Conservation (phyloP, 345 rosid species). For the Turritis glabra region DNA sequence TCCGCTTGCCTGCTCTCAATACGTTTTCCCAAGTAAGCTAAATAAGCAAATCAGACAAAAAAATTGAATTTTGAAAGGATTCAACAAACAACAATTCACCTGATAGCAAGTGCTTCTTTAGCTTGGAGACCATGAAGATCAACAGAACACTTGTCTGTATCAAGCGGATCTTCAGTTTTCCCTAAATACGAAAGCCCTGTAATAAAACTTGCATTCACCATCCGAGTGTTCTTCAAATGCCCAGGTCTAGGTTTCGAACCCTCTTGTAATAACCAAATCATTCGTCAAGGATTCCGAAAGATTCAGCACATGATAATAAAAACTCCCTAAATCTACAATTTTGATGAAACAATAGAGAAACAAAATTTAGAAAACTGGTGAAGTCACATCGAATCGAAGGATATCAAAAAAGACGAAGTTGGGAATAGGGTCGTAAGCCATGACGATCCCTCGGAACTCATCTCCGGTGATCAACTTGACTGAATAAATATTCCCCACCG, state of each 20-base stretch:
- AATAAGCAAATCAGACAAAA: background rate
- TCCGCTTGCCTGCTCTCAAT: conserved; percentile 79
- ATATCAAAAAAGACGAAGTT: conserved; percentile 96
- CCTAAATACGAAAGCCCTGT: conserved; percentile 64
- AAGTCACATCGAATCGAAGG: conserved; percentile 44
- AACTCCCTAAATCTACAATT: background rate
- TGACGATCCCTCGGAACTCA: conserved; percentile 85
- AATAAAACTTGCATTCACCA: conserved; percentile 79
- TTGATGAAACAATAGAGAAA: background rate
- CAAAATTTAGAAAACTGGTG: background rate
- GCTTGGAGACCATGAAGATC: conserved; percentile 65
- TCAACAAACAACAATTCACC: conserved; percentile 41
- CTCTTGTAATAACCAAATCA: conserved; percentile 60
- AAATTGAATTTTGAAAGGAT: background rate
- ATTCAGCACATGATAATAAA: conserved; percentile 26
- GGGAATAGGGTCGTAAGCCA: conserved; percentile 85
- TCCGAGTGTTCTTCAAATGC: conserved; percentile 64
- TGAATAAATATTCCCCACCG: conserved; percentile 84
- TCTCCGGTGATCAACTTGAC: conserved; percentile 90
- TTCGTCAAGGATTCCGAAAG: conserved; percentile 46
- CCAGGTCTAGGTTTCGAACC: conserved; percentile 60
- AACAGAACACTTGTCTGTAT: conserved; percentile 57
- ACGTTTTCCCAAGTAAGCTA: conserved; percentile 13
- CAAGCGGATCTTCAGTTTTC: conserved; percentile 86
- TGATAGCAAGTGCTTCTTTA: conserved; percentile 77